Conservation (phyloP, 2,329 filamentous ascomycete species). For the Talaromyces sp. region DNA sequence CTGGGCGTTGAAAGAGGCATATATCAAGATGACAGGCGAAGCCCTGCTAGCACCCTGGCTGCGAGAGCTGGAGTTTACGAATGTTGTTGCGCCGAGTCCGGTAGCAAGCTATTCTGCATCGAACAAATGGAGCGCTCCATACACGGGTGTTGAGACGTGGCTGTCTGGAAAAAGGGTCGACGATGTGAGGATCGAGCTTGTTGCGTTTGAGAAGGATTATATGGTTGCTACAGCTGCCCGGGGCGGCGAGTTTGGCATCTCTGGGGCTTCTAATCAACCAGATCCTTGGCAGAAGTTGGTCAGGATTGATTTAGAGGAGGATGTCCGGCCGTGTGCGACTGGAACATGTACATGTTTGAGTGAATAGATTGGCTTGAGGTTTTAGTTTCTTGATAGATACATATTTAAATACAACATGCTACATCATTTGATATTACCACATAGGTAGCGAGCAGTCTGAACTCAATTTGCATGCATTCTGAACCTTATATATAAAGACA, state of each 20-base stretch:
- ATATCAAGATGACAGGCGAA: conserved; percentile 63
- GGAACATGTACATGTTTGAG: conserved; percentile 32
- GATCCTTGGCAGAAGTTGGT: conserved; percentile 38
- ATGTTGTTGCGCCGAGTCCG: conserved; percentile 48
- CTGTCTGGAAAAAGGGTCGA: conserved; percentile 44
- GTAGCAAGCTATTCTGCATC: conserved; percentile 9
- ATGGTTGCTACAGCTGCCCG: conserved; percentile 55
- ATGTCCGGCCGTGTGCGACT: conserved; percentile 39
- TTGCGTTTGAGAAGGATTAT: conserved; percentile 55
- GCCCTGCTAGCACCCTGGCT: conserved; percentile 60
- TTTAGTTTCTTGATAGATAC: background rate
- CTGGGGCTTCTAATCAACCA: background rate
- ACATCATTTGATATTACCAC: background rate
- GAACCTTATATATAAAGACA: background rate
- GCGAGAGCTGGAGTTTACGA: conserved; percentile 55
- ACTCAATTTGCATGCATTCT: background rate
- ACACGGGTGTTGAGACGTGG: conserved; percentile 45
- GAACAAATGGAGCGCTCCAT: conserved; percentile 31
- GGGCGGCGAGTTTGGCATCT: conserved; percentile 28
- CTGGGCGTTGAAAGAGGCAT: conserved; percentile 63
- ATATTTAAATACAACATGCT: background rate
- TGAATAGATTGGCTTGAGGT: background rate
- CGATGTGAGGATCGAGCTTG: conserved; percentile 54
- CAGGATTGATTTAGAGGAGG: conserved; percentile 44
- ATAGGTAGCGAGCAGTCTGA: background rate